These are phyloP conservation scores for Plasmodium knowlesi DNA, from an alignment of 169 alveolate genomes.

Conservation along the genomic window DNA sequence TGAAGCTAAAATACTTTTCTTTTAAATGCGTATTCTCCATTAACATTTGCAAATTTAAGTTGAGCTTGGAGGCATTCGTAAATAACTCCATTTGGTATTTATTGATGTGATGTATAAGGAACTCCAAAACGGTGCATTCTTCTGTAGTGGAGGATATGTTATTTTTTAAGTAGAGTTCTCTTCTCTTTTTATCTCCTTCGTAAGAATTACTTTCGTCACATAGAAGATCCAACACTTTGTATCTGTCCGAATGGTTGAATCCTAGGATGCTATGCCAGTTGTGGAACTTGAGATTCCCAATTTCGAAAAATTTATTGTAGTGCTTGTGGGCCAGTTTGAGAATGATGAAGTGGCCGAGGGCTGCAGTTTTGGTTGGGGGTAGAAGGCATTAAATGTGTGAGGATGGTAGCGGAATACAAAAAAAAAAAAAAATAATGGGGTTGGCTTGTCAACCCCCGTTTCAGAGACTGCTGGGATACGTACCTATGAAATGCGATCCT, in stretches of 20 bases:
- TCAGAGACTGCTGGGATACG: neutral
- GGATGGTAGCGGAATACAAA: neutral
- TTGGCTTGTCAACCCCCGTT: too few relatives aligned
- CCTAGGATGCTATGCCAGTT: slow-evolving; percentile 40
- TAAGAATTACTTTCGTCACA: slow-evolving; percentile 8
- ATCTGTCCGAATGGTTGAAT: slow-evolving; percentile 25
- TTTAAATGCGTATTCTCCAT: slow-evolving; percentile 7
- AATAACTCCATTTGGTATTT: slow-evolving; percentile 50
- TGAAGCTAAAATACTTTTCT: slow-evolving; percentile 28
- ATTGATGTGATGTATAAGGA: slow-evolving; percentile 36
- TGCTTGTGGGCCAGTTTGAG: slow-evolving; percentile 31
- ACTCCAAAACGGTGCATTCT: slow-evolving; percentile 48
- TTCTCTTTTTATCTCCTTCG: slow-evolving; percentile 28
- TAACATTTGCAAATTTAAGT: slow-evolving; percentile 27
- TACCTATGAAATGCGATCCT: slow-evolving; percentile 53
- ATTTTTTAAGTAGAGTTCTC: slow-evolving; percentile 12
- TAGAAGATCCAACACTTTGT: slow-evolving; percentile 30
- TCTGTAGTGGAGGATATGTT: neutral
- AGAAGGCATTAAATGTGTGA: neutral
- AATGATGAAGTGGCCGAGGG: slow-evolving; percentile 26
- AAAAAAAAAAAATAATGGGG: neutral
- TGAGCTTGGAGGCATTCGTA: slow-evolving; percentile 1
- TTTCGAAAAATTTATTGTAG: slow-evolving; percentile 9
- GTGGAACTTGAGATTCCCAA: slow-evolving; percentile 18
- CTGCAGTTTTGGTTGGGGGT: neutral